Evolutionary conservation across 192 early-diverging fungal species (phyloP), one percentile per base, ranked within the genome.

Genomic region (Chytriomyces confervae): DNA sequence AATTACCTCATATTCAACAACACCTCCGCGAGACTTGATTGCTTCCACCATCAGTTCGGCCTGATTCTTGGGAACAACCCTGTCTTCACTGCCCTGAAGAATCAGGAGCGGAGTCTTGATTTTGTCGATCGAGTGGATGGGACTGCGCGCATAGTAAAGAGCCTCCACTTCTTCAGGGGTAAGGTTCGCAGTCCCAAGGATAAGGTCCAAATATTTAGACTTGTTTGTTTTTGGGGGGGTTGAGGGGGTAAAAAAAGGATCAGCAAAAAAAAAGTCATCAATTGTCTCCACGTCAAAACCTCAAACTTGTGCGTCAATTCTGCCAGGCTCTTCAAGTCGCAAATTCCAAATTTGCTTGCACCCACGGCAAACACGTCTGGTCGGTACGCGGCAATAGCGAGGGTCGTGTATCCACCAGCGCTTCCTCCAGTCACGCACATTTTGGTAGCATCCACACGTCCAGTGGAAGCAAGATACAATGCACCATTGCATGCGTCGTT

Each of bases 221-320:
- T 27, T 72, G 49, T 11, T 13, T 16, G 0, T 27, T 27, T 27
- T 27, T 27, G 24, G 24, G 24, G 24, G 24, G 24, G 24, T 79
- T 36, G 44, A 24, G 50, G 18, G 44, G 6, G 45, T 24, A 18
- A 36, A 50, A 6, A 9, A 44, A n/a, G 65, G 0, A 27, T 7
- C 72, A 81, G 77, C 80, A 89, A 0, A 87, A 83, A 48, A 91
- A 93, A 72, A 81, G 81, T 24, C 85, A 47, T 13, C 0, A 16
- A 29, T 5, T 27, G 66, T 1, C 9, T 69, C 36, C 18, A 23
- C 29, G 9, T 16, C 5, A 9, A 57, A 2, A 72, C 80, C 79
- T 95, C 94, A 76, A 95, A 94, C 78, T 93, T 95, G 84, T 94
- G 94, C n/a, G 93, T 94, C 64, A 92, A 87, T 79, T 89, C 84